A percentile compares a stretch with the other conserved stretches of the same genome.
Conservation (phyloP, 352 stramenopile genomes). For the Phytopythium cucurbitacearum region DNA sequence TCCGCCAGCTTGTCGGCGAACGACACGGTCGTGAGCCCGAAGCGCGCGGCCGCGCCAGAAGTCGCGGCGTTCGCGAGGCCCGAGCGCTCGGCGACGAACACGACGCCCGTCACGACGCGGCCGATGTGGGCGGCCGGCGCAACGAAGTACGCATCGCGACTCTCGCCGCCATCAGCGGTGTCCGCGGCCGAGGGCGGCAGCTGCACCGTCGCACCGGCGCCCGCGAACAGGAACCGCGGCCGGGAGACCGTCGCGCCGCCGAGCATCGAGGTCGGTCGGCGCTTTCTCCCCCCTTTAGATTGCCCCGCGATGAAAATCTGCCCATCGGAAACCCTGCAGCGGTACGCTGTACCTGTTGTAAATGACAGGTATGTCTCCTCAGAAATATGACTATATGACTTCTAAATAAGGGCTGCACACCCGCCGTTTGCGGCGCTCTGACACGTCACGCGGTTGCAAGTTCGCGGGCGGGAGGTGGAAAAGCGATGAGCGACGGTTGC, state of each 20-base stretch:
- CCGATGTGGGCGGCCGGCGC: conserved; percentile 68
- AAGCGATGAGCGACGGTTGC: background rate
- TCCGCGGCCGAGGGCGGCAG: conserved; percentile 10
- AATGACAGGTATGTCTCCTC: too few relatives aligned
- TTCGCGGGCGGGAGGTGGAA: conserved; percentile 20
- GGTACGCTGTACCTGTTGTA: background rate
- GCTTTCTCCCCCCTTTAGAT: background rate
- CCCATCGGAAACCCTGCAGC: background rate
- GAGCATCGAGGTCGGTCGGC: too few relatives aligned
- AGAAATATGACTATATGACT: too few relatives aligned
- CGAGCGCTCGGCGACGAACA: conserved; percentile 54
- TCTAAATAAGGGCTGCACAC: too few relatives aligned
- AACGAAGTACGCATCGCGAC: conserved; percentile 65
- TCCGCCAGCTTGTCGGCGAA: conserved; percentile 87
- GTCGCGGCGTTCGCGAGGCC: conserved; percentile 13
- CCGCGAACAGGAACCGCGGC: conserved; percentile 40
- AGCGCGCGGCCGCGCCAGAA: conserved; percentile 18
- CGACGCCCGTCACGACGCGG: conserved; percentile 78
- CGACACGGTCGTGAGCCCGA: conserved; percentile 53
- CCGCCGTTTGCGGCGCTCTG: background rate
- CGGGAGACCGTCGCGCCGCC: conserved; percentile 13
- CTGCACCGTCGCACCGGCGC: conserved; percentile 43
- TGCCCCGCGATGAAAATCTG: background rate
- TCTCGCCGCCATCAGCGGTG: conserved; percentile 1
- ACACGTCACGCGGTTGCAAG: conserved; percentile 41